Evolutionary conservation across 2,329 filamentous ascomycete species (phyloP).

Genomic region (Fusarium oxysporum): DNA sequence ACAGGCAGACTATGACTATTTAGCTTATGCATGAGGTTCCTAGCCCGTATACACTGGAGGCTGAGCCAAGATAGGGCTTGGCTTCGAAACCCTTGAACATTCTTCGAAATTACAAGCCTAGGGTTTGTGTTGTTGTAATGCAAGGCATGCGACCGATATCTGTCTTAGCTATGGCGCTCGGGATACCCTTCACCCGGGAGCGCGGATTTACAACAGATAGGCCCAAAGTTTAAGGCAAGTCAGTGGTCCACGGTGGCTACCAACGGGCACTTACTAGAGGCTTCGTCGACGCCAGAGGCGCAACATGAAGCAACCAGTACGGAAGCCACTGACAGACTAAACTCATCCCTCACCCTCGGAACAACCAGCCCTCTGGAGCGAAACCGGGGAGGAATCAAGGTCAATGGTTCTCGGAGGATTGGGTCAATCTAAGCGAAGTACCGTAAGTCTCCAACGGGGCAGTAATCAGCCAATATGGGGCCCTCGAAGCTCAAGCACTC

Average conservation of each 20-base stretch:
- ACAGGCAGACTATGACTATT: constrained; percentile 24
- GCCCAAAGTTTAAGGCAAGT: constrained; percentile 8
- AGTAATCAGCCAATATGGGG: constrained; percentile 5
- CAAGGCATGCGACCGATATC: constrained; percentile 14
- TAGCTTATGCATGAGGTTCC: constrained; percentile 22
- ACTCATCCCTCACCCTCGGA: not conserved
- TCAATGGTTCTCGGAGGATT: constrained; percentile 7
- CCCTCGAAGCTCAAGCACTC: not conserved
- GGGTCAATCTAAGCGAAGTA: constrained; percentile 2
- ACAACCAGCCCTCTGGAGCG: not conserved
- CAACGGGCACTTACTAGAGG: constrained; percentile 16
- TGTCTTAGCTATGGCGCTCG: constrained; percentile 15
- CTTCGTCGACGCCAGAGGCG: constrained; percentile 21
- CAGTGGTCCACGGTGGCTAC: constrained; percentile 1
- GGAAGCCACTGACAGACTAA: constrained; percentile 27
- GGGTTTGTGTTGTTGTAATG: constrained; percentile 5
- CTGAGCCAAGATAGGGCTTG: constrained; percentile 19
- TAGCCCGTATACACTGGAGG: constrained; percentile 14
- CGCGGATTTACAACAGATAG: constrained; percentile 23
- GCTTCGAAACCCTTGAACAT: constrained; percentile 1
- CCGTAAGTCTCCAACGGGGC: not conserved
- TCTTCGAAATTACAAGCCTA: constrained; percentile 10
- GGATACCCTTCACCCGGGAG: constrained; percentile 21
- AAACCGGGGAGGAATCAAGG: constrained; percentile 4
- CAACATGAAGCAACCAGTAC: constrained; percentile 30